Evolutionary conservation across 305 asterid genomes (phyloP).

Genomic region (Rubia occidens): DNA sequence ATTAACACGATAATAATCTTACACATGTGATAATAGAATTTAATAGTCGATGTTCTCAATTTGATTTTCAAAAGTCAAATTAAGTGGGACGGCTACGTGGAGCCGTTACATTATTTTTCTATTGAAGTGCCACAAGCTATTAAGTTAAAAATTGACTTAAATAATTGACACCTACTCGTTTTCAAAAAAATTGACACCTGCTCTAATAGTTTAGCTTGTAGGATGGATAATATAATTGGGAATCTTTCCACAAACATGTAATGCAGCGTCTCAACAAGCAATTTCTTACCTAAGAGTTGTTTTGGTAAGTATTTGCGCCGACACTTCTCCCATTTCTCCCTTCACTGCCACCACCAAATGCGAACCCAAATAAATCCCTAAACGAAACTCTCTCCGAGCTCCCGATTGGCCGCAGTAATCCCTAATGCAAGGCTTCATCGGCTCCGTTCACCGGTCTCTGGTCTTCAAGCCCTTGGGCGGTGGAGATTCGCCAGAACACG

Average conservation of each 20-base stretch:
- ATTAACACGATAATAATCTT: no score
- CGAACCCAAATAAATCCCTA: slow-evolving; percentile 22
- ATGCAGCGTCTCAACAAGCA: not conserved
- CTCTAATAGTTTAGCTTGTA: not conserved
- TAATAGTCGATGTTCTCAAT: no score
- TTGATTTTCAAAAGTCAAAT: no score
- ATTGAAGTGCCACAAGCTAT: no score
- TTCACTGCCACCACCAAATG: slow-evolving; percentile 24
- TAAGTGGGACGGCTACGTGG: no score
- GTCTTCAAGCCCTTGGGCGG: slow-evolving; percentile 62
- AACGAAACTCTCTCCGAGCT: not conserved
- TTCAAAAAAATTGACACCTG: no score
- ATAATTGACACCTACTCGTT: no score
- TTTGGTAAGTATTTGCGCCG: no score
- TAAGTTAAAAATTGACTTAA: no score
- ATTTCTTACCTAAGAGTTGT: not conserved
- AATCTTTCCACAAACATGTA: not conserved
- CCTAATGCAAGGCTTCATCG: slow-evolving; percentile 78
- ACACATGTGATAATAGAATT: no score
- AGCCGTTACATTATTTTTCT: no score
- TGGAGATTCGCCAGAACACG: slow-evolving; percentile 32
- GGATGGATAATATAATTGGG: not conserved
- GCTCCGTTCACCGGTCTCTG: slow-evolving; percentile 84
- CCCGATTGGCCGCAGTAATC: not conserved
- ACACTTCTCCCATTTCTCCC: slow-evolving; percentile 14